A percentile compares a stretch with the other conserved stretches of the same genome.
Conservation (phyloP, 805 yeast genomes). For the Yamadazyma endophytica region DNA sequence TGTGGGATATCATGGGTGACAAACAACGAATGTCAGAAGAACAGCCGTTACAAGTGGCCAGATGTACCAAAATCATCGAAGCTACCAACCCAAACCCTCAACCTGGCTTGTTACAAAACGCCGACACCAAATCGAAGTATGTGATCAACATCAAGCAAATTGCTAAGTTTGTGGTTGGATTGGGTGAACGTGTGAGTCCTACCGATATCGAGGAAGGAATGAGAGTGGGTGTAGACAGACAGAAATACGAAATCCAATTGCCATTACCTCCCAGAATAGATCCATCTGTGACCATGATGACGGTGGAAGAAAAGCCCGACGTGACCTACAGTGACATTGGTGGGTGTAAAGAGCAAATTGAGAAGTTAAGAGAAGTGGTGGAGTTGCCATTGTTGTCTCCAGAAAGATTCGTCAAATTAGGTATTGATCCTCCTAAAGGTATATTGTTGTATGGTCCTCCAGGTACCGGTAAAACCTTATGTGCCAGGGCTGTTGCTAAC, state of each 20-base stretch:
- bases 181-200: constrained; percentile 96
- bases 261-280: constrained; percentile 98
- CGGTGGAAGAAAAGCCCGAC: constrained; percentile 98
- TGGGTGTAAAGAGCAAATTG: constrained; percentile 98
- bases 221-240: constrained; percentile 99
- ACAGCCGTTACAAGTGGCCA: constrained; percentile 95
- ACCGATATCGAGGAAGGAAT: constrained; percentile 99
- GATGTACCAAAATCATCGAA: constrained; percentile 95
- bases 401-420: constrained; percentile 92
- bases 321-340: constrained; percentile 98
- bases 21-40: constrained; percentile 89
- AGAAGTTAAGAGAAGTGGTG: constrained; percentile 92
- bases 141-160: constrained; percentile 96
- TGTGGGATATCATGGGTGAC: constrained; percentile 98
- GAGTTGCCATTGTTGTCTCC: constrained; percentile 92
- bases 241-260: constrained; percentile 92
- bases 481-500: constrained; percentile 99
- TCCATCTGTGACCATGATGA: constrained; percentile 99
- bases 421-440: constrained; percentile 99
- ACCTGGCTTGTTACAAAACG: constrained; percentile 42
- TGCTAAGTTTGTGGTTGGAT: constrained; percentile 91
- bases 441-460: constrained; percentile 96
- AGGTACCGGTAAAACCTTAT: constrained; percentile 96
- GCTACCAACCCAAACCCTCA: constrained; percentile 38
- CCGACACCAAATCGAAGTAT: constrained; percentile 85